Base-by-base conservation (phyloP, 352 stramenopile genomes). In the Sclerospora graminicola region DNA sequence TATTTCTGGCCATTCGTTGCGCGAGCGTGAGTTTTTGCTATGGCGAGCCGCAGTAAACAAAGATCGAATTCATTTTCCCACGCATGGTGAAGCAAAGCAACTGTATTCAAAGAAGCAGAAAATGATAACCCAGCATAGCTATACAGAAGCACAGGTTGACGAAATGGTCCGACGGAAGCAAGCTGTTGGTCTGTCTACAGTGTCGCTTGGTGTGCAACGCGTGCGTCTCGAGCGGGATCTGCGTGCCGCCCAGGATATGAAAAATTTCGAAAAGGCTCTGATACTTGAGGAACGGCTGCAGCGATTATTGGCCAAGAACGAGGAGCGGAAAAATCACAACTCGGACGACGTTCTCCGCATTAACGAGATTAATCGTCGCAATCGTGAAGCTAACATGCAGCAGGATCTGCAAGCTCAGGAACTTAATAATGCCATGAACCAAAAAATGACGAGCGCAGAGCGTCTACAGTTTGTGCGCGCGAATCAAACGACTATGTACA, bases 191-290 rank as follows among this genome's bases (percentile, higher is more conserved):
- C 45, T 72, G 3, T 70, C 69, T 10, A 68, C 57, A 8, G 80
- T 92, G 10, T 82, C 77, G 10, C 48, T 92, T 2, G 67, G 75
- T 36, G 80, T 87, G 20, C 77, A 88, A 51, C 72, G 72, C 24
- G 77, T 92, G 18, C 80, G 80, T 20, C 56, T 92, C 27, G 80
- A 92, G 47, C 74, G 80, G 23, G 80, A 89, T 48, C 45, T 92
- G 9, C 62, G 67, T 26, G 80, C 80, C 33, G 80, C 80, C 14
- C 77, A 89, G 46, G 72, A 84, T 34, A 87, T 87, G 69, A 86
- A 88, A 51, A 89, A 92, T 51, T 92, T 87, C 47, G 77, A 86
- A 21, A 92, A 92, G 39, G 77, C 80, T 5, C 40, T 92, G 14
- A 61, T 78, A 30, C 57, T 92, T 0, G 80, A 92, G 37, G 77